These are phyloP conservation scores for Russula olivacea DNA, from an alignment of 768 basidiomycete genomes.

Conservation along the genomic window DNA sequence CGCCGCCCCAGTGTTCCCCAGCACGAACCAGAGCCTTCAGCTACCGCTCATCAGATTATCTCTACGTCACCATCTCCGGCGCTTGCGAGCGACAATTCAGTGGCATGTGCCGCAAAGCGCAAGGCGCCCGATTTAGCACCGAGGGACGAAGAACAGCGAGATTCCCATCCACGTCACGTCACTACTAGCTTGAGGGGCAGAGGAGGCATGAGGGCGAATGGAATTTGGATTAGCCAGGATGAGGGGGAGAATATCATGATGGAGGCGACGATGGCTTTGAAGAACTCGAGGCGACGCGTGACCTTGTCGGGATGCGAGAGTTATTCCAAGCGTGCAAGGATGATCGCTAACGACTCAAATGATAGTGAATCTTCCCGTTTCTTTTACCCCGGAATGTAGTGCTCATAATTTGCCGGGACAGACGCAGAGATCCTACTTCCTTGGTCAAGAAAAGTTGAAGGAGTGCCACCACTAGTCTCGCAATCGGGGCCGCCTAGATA, in stretches of 20 bases:
- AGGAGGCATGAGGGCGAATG: neutral
- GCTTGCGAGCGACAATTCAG: neutral
- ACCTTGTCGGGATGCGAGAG: neutral
- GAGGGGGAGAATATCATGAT: constrained; percentile 5
- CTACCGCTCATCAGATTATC: neutral
- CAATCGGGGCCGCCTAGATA: neutral
- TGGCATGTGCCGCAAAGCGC: neutral
- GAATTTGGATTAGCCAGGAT: neutral
- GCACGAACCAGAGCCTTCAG: neutral
- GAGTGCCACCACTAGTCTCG: neutral
- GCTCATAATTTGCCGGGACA: neutral
- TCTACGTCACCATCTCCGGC: neutral
- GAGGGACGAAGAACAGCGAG: neutral
- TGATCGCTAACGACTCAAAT: neutral
- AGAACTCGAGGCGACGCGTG: neutral
- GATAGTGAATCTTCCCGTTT: neutral
- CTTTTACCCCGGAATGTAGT: neutral
- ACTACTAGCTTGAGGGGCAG: neutral
- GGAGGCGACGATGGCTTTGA: neutral
- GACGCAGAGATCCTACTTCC: neutral
- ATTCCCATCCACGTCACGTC: neutral
- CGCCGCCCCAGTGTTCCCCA: neutral
- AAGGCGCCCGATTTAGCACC: neutral
- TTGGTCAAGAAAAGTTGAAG: constrained; percentile 1
- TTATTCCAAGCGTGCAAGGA: neutral